Percentiles rank a stretch among this genome's conserved stretches.
phyloP scores from a whole-genome alignment of 139 green algal species.

The Chlorella sp. region DNA sequence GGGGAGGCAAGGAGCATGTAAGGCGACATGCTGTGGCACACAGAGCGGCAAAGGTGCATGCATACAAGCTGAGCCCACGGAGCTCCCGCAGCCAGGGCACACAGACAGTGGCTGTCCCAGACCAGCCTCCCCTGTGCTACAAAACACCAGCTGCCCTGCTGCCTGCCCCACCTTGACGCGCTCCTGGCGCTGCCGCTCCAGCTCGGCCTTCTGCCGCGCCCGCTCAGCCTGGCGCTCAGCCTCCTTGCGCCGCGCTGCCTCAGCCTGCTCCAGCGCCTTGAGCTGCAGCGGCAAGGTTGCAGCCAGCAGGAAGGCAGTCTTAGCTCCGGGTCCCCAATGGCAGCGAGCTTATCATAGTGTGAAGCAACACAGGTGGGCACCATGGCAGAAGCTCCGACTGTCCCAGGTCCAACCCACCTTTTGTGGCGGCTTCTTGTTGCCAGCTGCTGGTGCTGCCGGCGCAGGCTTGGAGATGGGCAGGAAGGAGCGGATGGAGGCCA shows the following conservation, averaged over 20 bases:
- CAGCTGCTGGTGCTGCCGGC: constrained; percentile 54
- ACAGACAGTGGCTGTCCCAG: too few relatives aligned
- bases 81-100: too few relatives aligned
- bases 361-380: too few relatives aligned
- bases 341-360: too few relatives aligned
- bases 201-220: constrained; percentile 59
- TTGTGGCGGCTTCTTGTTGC: constrained; percentile 60
- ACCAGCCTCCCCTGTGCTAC: too few relatives aligned
- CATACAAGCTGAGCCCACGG: not conserved
- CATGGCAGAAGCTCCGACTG: too few relatives aligned
- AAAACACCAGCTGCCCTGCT: too few relatives aligned
- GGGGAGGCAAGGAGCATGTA: too few relatives aligned
- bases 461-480: constrained; percentile 59
- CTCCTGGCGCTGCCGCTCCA: constrained; percentile 45
- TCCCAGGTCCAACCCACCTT: not conserved
- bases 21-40: not conserved
- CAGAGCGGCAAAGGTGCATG: not conserved
- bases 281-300: constrained; percentile 54
- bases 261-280: constrained; percentile 74
- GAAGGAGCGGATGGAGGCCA: constrained; percentile 74
- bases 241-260: constrained; percentile 64
- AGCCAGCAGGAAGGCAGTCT: not conserved
- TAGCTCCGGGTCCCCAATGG: too few relatives aligned
- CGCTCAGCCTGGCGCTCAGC: constrained; percentile 51
- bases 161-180: constrained; percentile 40